phyloP scores from a whole-genome alignment of 345 rosid species.

The Brassica nigra region DNA sequence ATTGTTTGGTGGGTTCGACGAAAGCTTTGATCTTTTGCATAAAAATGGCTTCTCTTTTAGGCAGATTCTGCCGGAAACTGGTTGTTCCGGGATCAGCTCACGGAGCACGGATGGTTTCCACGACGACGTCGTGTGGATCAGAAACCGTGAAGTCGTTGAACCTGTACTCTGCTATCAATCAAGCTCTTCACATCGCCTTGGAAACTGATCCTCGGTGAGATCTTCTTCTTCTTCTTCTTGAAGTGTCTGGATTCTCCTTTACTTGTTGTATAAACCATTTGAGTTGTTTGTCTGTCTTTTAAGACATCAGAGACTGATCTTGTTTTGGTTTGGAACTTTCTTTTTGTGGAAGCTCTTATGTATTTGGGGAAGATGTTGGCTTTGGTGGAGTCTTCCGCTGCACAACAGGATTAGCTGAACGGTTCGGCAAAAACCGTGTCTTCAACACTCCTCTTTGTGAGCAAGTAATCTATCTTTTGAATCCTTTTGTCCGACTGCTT shows the following conservation, averaged over 20 bases:
- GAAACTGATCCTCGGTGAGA: slow-evolving; percentile 61
- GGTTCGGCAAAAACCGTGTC: slow-evolving; percentile 75
- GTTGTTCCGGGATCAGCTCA: neutral
- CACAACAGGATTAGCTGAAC: slow-evolving; percentile 77
- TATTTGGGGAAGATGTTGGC: slow-evolving; percentile 93
- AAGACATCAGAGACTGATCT: slow-evolving; percentile 1
- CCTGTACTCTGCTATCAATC: slow-evolving; percentile 54
- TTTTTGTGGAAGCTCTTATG: slow-evolving; percentile 55
- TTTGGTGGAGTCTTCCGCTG: slow-evolving; percentile 97
- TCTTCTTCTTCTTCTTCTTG: neutral
- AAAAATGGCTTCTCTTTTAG: slow-evolving; percentile 27
- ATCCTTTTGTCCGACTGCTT: neutral
- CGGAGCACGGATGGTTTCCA: neutral
- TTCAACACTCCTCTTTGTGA: slow-evolving; percentile 95
- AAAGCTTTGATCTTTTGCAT: slow-evolving; percentile 19
- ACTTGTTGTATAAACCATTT: slow-evolving; percentile 16
- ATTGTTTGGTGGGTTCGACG: slow-evolving; percentile 18
- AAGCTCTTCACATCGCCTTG: slow-evolving; percentile 60
- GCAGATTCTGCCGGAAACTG: slow-evolving; percentile 16
- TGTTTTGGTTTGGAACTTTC: slow-evolving; percentile 5
- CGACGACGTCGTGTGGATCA: slow-evolving; percentile 12
- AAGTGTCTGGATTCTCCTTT: neutral
- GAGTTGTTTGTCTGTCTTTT: neutral
- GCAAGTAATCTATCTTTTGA: slow-evolving; percentile 51
- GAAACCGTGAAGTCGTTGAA: slow-evolving; percentile 30